Conservation (phyloP, 805 yeast genomes). For the Torulaspora quercuum region DNA sequence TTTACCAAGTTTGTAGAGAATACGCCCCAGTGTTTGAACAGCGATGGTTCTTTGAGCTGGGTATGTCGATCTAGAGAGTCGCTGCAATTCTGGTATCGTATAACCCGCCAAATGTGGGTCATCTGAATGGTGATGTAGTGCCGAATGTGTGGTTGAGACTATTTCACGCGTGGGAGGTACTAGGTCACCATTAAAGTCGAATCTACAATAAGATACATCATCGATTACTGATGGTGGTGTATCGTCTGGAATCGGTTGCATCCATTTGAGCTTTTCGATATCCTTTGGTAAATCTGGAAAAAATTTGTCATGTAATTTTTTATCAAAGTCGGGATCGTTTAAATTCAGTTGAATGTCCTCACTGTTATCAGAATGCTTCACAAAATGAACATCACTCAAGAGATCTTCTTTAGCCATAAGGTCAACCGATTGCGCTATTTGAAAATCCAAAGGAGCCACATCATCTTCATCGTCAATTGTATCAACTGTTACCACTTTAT, state of each 20-base stretch:
- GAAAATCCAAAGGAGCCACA: constrained; percentile 47
- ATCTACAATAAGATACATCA: constrained; percentile 68
- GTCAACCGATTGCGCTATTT: constrained; percentile 45
- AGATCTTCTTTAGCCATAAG: constrained; percentile 44
- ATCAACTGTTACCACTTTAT: not conserved
- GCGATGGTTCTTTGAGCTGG: constrained; percentile 86
- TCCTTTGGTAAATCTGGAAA: constrained; percentile 89
- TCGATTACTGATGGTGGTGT: constrained; percentile 36
- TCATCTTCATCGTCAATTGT: constrained; percentile 46
- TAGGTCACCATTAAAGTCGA: constrained; percentile 82
- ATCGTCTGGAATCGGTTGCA: constrained; percentile 60
- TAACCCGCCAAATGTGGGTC: constrained; percentile 91
- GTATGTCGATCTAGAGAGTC: constrained; percentile 69
- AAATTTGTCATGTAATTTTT: constrained; percentile 75
- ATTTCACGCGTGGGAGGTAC: constrained; percentile 54
- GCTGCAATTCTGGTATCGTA: constrained; percentile 77
- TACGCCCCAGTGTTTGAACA: constrained; percentile 80
- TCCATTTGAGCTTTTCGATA: constrained; percentile 83
- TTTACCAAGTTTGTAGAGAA: constrained; percentile 72
- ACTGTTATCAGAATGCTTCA: constrained; percentile 46
- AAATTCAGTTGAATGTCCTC: constrained; percentile 45
- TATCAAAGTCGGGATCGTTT: constrained; percentile 73
- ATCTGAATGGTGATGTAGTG: constrained; percentile 88
- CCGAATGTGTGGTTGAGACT: constrained; percentile 52
- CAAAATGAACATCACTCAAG: constrained; percentile 57